These are phyloP conservation scores for Paecilomyces sp. DNA, from an alignment of 2,329 filamentous ascomycete genomes.

Conservation along the genomic window DNA sequence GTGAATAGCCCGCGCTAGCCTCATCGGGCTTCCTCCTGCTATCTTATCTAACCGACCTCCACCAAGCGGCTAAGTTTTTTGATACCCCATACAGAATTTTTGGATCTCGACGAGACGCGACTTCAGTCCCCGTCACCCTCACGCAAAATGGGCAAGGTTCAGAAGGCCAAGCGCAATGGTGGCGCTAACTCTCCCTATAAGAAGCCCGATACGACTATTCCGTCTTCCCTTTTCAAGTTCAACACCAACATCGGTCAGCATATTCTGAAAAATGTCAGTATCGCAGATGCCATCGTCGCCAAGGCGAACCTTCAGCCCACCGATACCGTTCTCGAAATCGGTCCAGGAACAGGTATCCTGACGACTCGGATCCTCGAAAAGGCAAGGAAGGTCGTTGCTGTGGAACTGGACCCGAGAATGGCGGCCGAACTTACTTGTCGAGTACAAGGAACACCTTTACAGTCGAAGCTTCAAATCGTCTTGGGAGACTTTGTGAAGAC, in stretches of 20 bases:
- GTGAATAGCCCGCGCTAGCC: background rate
- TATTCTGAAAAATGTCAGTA: slow-evolving; percentile 86
- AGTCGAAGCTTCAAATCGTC: slow-evolving; percentile 78
- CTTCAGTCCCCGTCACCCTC: background rate
- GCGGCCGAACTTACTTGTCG: slow-evolving; percentile 89
- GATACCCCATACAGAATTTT: background rate
- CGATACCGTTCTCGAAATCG: slow-evolving; percentile 81
- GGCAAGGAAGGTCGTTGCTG: slow-evolving; percentile 73
- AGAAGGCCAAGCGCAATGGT: slow-evolving; percentile 2
- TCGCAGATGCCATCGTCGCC: slow-evolving; percentile 72
- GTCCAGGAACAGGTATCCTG: slow-evolving; percentile 81
- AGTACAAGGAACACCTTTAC: slow-evolving; percentile 79
- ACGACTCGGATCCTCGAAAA: slow-evolving; percentile 85
- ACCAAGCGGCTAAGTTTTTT: background rate
- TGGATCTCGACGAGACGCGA: background rate
- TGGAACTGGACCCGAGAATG: slow-evolving; percentile 95
- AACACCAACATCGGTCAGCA: slow-evolving; percentile 86
- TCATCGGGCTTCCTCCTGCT: background rate
- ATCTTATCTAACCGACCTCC: background rate
- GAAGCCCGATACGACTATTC: slow-evolving; percentile 1
- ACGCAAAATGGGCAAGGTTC: slow-evolving; percentile 3
- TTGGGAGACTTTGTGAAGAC: slow-evolving; percentile 93
- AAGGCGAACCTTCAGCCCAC: slow-evolving; percentile 89
- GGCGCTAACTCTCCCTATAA: slow-evolving; percentile 3
- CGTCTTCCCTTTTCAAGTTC: slow-evolving; percentile 75